Evolutionary conservation across 2,329 filamentous ascomycete species (phyloP).

Genomic region (Pseudofabraea citricarpa): DNA sequence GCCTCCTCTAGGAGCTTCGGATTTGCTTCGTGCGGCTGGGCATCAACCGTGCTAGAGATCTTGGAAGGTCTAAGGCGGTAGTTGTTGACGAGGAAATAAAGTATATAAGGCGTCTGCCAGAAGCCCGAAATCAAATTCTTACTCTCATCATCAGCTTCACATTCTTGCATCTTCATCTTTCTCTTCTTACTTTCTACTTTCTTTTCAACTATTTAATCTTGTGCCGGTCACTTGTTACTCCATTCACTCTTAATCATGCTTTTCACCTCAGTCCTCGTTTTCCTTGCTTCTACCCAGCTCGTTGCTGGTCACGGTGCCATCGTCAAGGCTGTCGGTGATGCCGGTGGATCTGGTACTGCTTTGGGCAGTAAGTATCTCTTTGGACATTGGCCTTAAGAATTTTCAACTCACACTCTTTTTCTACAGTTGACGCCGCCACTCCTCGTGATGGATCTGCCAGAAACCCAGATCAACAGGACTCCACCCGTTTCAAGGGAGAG

Average conservation of each 20-base stretch:
- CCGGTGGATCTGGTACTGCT: conserved; percentile 45
- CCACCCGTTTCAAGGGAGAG: conserved; percentile 54
- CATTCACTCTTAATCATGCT: too few relatives aligned
- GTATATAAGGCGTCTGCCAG: too few relatives aligned
- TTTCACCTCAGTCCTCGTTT: conserved; percentile 39
- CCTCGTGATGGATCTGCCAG: conserved; percentile 57
- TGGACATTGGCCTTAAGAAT: not conserved
- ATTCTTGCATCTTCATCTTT: conserved; percentile 7
- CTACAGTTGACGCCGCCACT: conserved; percentile 46
- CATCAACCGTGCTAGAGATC: conserved; percentile 8
- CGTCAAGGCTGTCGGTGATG: conserved; percentile 50
- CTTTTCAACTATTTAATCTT: conserved; percentile 12
- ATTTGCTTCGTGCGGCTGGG: conserved; percentile 8
- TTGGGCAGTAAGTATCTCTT: conserved; percentile 38
- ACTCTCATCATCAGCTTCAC: conserved; percentile 5
- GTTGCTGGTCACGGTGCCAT: conserved; percentile 57
- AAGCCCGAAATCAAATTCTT: too few relatives aligned
- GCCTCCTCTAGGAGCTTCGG: conserved; percentile 5
- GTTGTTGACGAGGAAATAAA: too few relatives aligned
- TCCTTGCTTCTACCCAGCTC: conserved; percentile 48
- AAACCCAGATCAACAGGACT: conserved; percentile 59
- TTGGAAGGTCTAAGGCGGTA: too few relatives aligned
- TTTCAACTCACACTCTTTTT: conserved; percentile 33
- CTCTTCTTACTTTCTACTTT: conserved; percentile 23
- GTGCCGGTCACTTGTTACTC: conserved; percentile 11